A percentile compares a stretch with the other conserved stretches of the same genome.
Conservation (phyloP, 2,329 filamentous ascomycete species). For the Colletotrichum eremochloae region DNA sequence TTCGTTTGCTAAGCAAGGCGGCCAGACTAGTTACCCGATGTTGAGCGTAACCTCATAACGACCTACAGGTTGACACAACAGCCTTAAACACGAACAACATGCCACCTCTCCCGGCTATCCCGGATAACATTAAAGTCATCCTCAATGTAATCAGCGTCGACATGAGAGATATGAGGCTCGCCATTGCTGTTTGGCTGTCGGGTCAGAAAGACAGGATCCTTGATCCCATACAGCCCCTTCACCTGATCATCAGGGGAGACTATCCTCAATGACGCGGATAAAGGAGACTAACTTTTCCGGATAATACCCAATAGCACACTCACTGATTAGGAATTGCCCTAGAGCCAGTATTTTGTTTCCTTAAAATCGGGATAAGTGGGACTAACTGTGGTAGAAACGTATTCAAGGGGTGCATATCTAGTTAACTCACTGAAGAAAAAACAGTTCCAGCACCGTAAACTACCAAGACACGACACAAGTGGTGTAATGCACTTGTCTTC, state of each 20-base stretch:
- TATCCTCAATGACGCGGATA: neutral
- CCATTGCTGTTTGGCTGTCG: neutral
- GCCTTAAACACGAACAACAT: neutral
- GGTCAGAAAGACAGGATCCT: neutral
- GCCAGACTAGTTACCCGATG: neutral
- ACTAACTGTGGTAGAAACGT: neutral
- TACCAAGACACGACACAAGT: neutral
- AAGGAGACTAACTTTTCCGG: neutral
- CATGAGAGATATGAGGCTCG: neutral
- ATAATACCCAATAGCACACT: neutral
- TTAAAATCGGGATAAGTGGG: neutral
- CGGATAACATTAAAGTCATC: too few species aligned
- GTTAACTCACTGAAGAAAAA: neutral
- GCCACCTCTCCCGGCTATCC: neutral
- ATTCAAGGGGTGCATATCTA: neutral
- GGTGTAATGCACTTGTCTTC: neutral
- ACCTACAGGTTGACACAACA: neutral
- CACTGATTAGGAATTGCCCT: neutral
- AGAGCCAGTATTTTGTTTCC: neutral
- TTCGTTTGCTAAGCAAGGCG: neutral
- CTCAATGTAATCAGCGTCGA: neutral
- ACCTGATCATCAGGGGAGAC: neutral
- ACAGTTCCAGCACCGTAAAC: neutral
- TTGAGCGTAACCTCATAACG: neutral
- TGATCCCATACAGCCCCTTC: neutral